These are phyloP conservation scores for Sedum album DNA, from an alignment of 164 flowering plant genomes.

Conservation along the genomic window DNA sequence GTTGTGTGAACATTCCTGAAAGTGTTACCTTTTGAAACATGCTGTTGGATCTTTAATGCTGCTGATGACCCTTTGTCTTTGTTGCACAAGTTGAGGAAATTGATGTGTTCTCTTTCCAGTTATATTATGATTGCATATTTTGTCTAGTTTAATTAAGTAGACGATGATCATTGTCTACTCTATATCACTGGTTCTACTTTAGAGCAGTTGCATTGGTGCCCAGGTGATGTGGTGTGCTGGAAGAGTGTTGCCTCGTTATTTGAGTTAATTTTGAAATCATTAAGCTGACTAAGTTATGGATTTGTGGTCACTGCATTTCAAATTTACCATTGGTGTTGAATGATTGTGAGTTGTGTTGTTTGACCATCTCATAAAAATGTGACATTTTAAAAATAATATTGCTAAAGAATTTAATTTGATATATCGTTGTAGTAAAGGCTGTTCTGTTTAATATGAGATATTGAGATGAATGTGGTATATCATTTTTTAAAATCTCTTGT, in stretches of 20 bases:
- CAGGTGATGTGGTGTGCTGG: too few relatives aligned
- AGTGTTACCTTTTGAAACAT: too few relatives aligned
- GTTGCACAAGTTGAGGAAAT: conserved; percentile 13
- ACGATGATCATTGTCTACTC: neutral
- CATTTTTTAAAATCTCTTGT: neutral
- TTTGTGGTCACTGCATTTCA: too few relatives aligned
- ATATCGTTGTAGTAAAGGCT: neutral
- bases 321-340: too few relatives aligned
- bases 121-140: neutral
- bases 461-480: neutral
- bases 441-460: neutral
- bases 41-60: too few relatives aligned
- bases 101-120: neutral
- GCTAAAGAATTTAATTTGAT: neutral
- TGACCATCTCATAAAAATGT: neutral
- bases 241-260: too few relatives aligned
- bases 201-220: neutral
- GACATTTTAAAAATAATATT: neutral
- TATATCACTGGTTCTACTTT: neutral
- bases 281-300: too few relatives aligned
- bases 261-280: too few relatives aligned
- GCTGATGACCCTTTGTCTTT: too few relatives aligned
- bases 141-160: neutral
- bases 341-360: neutral
- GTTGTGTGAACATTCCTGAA: too few relatives aligned